Evolutionary conservation across 805 yeast species (phyloP), one percentile per base, ranked within the genome.

Genomic region (Wickerhamomyces canadensis): DNA sequence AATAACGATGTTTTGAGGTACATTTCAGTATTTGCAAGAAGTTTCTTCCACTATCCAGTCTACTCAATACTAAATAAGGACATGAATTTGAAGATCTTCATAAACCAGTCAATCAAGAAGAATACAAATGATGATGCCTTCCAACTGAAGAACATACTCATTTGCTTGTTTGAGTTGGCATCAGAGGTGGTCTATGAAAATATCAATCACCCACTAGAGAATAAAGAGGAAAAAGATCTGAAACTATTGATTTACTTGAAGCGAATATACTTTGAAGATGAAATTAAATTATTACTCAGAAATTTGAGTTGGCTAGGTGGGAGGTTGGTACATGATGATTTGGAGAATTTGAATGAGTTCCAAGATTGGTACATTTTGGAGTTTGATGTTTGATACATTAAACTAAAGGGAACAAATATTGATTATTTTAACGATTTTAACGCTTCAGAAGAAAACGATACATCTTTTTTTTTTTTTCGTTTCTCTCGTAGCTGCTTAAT

Each of bases 291-390:
- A 5, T 39, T 54, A 35, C 42, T 54, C 8, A 47, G 46, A 35
- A 54, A 54, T 34, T 37, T 54, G 38, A 45, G 37, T 23, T 54
- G 59, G 59, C 33, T 54, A 30, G 57, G 57, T 10, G 59, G 59
- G 1, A 44, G 26, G 18, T 31, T 54, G 17, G 22, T 48, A 14
- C 34, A 33, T 14, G 36, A 54, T 33, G 56, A 52, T 38, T 33
- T 33, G 15, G 41, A 43, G 22, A 37, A 47, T 34, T 34, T 37
- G 6, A 52, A 54, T 37, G 41, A 36, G 38, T 52, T 40, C 25
- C 44, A 50, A 23, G 55, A 51, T 38, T 54, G 58, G 58, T 54
- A 38, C 37, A 48, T 54, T 31, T 37, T 54, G 50, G 54, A 54
- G 38, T 54, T 54, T 38, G 58, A 54, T 26, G 46, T 52, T 29